Conservation (phyloP, 2,329 filamentous ascomycete species). For the Coniochaeta sp. region DNA sequence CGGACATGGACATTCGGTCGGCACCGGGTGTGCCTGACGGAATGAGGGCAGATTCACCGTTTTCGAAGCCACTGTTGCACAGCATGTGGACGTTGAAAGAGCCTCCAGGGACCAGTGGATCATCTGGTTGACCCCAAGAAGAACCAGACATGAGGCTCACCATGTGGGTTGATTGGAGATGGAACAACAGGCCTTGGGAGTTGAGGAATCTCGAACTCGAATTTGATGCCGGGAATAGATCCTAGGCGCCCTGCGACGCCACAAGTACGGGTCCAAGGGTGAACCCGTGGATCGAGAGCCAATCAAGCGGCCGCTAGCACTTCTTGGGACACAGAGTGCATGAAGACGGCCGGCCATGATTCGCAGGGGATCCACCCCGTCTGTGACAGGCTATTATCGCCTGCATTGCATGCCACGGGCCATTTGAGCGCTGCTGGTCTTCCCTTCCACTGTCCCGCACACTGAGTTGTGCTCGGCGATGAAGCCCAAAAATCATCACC, state of each 20-base stretch:
- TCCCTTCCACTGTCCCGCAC: not conserved
- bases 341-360: constrained; percentile 27
- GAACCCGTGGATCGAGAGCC: constrained; percentile 18
- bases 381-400: constrained; percentile 18
- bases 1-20: not conserved
- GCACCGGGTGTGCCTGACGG: not conserved
- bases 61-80: too few relatives aligned
- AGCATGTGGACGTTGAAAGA: too few relatives aligned
- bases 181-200: too few relatives aligned
- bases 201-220: not conserved
- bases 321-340: constrained; percentile 35
- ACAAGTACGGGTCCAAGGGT: constrained; percentile 23
- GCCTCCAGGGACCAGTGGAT: too few relatives aligned
- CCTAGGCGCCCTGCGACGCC: constrained; percentile 36
- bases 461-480: not conserved
- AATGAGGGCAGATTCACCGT: not conserved
- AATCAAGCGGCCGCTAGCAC: constrained; percentile 23
- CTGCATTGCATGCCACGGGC: constrained; percentile 13
- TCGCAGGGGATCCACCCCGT: constrained; percentile 25
- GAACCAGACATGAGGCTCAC: not conserved
- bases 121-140: too few relatives aligned
- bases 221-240: not conserved
- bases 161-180: not conserved
- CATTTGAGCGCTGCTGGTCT: too few relatives aligned
- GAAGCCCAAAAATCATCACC: not conserved